Evolutionary conservation across 495 filamentous ascomycete species (phyloP).

Genomic region (Usnea hakonensis): DNA sequence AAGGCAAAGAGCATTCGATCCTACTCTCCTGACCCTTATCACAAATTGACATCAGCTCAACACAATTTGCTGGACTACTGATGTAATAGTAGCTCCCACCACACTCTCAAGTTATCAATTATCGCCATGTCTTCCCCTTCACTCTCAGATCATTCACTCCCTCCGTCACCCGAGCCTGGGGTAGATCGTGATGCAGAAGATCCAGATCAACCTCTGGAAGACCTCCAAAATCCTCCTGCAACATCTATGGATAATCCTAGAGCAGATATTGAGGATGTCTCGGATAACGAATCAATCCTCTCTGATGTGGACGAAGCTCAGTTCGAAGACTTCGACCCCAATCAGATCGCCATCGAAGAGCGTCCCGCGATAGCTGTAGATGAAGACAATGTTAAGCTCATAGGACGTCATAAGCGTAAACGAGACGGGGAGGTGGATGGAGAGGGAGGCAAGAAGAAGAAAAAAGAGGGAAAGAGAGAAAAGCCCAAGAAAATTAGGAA

Average conservation of each 20-base stretch:
- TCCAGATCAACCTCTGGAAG: slow-evolving; percentile 34
- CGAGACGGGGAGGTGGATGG: slow-evolving; percentile 53
- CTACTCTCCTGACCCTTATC: too few relatives aligned
- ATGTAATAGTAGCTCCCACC: too few relatives aligned
- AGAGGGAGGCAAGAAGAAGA: slow-evolving; percentile 52
- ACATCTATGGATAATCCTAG: slow-evolving; percentile 32
- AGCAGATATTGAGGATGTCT: slow-evolving; percentile 36
- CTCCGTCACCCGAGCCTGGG: slow-evolving; percentile 32
- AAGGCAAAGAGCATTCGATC: too few relatives aligned
- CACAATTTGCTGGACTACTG: too few relatives aligned
- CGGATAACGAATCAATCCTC: slow-evolving; percentile 75
- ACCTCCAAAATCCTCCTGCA: slow-evolving; percentile 35
- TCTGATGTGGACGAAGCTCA: slow-evolving; percentile 94
- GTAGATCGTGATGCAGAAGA: slow-evolving; percentile 38
- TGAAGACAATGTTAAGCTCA: slow-evolving; percentile 71
- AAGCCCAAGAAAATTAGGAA: slow-evolving; percentile 61
- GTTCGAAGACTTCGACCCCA: slow-evolving; percentile 85
- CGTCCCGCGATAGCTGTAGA: slow-evolving; percentile 74
- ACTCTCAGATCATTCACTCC: slow-evolving; percentile 23
- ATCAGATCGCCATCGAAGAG: slow-evolving; percentile 67
- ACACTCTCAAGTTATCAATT: too few relatives aligned
- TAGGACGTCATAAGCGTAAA: slow-evolving; percentile 75
- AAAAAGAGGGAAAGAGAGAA: slow-evolving; percentile 67
- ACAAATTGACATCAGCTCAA: too few relatives aligned
- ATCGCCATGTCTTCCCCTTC: slow-evolving; percentile 17